A percentile compares a stretch with the other conserved stretches of the same genome.
Conservation (phyloP, 805 yeast genomes). For the Candida anglica region DNA sequence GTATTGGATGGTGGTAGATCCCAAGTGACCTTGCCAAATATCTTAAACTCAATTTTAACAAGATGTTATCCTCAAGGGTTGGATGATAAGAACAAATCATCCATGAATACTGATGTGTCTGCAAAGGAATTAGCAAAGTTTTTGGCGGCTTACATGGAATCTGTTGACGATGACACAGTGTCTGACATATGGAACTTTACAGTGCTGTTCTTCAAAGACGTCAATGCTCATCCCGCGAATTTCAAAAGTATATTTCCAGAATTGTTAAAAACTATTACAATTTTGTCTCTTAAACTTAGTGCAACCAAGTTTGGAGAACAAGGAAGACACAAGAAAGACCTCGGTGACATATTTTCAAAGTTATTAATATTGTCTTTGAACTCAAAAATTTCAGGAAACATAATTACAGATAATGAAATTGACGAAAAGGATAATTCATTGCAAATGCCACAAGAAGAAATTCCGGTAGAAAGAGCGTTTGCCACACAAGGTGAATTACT, state of each 20-base stretch:
- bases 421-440: neutral
- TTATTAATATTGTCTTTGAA: conserved; percentile 15
- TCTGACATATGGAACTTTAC: conserved; percentile 73
- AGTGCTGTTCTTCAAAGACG: conserved; percentile 57
- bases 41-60: conserved; percentile 52
- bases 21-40: conserved; percentile 63
- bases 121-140: conserved; percentile 47
- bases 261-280: conserved; percentile 47
- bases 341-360: conserved; percentile 34
- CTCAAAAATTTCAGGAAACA: neutral
- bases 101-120: conserved; percentile 43
- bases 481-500: conserved; percentile 42
- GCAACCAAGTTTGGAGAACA: conserved; percentile 59
- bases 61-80: conserved; percentile 36
- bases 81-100: conserved; percentile 36
- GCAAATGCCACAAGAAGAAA: neutral
- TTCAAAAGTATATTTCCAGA: conserved; percentile 51
- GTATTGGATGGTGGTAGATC: conserved; percentile 83
- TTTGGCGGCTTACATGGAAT: conserved; percentile 54
- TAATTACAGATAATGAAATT: neutral
- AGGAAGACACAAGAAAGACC: conserved; percentile 55
- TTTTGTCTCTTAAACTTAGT: conserved; percentile 54
- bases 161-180: conserved; percentile 71
- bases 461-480: conserved; percentile 4
- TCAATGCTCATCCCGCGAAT: conserved; percentile 39